Evolutionary conservation across 73 alveolate species (phyloP).

Genomic region (Uronychia binucleata): DNA sequence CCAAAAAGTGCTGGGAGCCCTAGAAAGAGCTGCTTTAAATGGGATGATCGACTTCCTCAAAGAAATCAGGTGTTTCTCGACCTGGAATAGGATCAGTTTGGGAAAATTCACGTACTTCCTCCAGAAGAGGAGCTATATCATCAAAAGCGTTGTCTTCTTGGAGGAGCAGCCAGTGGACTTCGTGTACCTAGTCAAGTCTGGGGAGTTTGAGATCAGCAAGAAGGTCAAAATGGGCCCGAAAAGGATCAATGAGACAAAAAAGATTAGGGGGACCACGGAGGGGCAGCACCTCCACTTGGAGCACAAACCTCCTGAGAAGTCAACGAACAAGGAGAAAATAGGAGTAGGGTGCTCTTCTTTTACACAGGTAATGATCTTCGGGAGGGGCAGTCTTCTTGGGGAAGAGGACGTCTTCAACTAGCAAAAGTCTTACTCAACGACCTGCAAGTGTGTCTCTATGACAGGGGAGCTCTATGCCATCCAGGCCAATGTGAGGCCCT

Average conservation of each 20-base stretch:
- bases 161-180: slow-evolving; percentile 44
- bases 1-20: slow-evolving; percentile 24
- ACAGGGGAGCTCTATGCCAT: background rate
- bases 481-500: no score
- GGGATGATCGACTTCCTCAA: slow-evolving; percentile 29
- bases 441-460: background rate
- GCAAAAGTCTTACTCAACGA: background rate
- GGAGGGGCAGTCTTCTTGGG: background rate
- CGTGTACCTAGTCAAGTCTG: slow-evolving; percentile 46
- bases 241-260: no score
- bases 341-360: background rate
- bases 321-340: no score
- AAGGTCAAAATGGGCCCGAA: no score
- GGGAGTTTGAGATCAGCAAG: slow-evolving; percentile 49
- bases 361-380: background rate
- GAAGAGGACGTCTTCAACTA: background rate
- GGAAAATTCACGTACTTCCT: slow-evolving; percentile 25
- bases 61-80: slow-evolving; percentile 15
- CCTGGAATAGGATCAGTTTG: slow-evolving; percentile 34
- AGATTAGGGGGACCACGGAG: no score
- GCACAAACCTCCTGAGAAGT: no score
- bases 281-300: no score
- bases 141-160: slow-evolving; percentile 21
- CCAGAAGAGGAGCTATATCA: slow-evolving; percentile 1
- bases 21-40: slow-evolving; percentile 16